phyloP scores from a whole-genome alignment of 2,329 filamentous ascomycete species.

The Myrmaecium sp. region DNA sequence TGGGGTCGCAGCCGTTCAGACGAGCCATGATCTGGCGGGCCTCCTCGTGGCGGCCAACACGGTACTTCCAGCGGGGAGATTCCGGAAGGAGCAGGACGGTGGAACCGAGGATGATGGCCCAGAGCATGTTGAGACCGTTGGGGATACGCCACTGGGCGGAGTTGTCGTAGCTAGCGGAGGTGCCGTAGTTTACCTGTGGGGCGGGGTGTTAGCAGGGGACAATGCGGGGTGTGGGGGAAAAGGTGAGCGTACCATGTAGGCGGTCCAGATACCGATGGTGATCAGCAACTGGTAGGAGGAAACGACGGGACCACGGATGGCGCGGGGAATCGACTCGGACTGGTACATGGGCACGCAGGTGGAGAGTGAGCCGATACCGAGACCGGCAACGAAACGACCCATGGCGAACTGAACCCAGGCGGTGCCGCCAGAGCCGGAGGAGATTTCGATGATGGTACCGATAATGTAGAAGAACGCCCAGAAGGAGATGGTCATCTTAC shows the following conservation, averaged over 20 bases:
- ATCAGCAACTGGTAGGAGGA: slow-evolving; percentile 29
- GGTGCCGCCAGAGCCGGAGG: slow-evolving; percentile 19
- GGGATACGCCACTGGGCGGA: slow-evolving; percentile 45
- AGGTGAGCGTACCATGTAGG: slow-evolving; percentile 5
- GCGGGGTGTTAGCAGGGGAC: slow-evolving; percentile 1
- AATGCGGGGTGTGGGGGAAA: not conserved
- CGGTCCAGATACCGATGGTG: slow-evolving; percentile 22
- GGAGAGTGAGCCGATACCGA: slow-evolving; percentile 27
- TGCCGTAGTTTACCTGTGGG: slow-evolving; percentile 39
- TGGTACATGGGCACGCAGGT: slow-evolving; percentile 52
- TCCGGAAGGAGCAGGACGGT: slow-evolving; percentile 30
- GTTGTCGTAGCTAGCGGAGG: slow-evolving; percentile 29
- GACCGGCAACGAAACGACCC: slow-evolving; percentile 25
- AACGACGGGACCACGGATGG: slow-evolving; percentile 48
- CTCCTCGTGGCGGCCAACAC: slow-evolving; percentile 32
- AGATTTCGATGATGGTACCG: slow-evolving; percentile 27
- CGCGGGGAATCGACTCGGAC: slow-evolving; percentile 43
- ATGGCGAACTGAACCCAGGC: slow-evolving; percentile 31
- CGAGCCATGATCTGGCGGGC: slow-evolving; percentile 35
- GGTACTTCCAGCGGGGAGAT: slow-evolving; percentile 27
- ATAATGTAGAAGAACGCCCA: slow-evolving; percentile 26
- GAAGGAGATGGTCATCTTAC: slow-evolving; percentile 30
- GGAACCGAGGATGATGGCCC: slow-evolving; percentile 7
- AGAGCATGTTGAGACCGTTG: slow-evolving; percentile 26
- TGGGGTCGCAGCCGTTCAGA: slow-evolving; percentile 34